Evolutionary conservation across 805 yeast species (phyloP).

Genomic region (Grigorovia humatica): DNA sequence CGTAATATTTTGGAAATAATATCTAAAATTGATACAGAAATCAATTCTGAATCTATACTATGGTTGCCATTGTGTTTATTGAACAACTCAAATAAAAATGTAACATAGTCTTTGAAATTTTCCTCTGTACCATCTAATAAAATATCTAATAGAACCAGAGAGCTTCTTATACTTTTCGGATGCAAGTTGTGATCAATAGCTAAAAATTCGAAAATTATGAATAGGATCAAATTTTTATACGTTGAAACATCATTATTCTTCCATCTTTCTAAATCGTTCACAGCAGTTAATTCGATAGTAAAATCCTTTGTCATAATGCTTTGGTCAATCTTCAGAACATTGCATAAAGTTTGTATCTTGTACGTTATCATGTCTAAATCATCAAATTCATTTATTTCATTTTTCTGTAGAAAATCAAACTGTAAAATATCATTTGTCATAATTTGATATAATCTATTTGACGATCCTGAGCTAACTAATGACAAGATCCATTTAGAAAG

Average conservation of each 20-base stretch:
- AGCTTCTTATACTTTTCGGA: constrained; percentile 33
- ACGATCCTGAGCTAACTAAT: constrained; percentile 40
- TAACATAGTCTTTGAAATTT: constrained; percentile 38
- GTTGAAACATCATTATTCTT: constrained; percentile 41
- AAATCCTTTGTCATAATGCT: constrained; percentile 38
- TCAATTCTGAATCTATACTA: constrained; percentile 20
- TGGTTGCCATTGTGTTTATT: constrained; percentile 19
- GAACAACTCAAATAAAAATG: constrained; percentile 32
- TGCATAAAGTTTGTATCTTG: constrained; percentile 42
- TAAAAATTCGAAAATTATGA: constrained; percentile 39
- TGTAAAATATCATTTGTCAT: constrained; percentile 46
- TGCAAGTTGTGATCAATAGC: constrained; percentile 24
- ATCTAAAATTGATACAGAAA: constrained; percentile 25
- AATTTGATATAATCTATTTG: constrained; percentile 50
- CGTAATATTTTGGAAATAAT: constrained; percentile 25
- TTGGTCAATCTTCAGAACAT: constrained; percentile 40
- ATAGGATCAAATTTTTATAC: constrained; percentile 46
- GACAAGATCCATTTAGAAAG: constrained; percentile 42
- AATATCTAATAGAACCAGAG: constrained; percentile 36
- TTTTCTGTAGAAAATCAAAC: constrained; percentile 28
- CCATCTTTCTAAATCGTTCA: constrained; percentile 30
- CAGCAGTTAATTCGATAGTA: constrained; percentile 47
- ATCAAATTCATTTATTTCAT: constrained; percentile 33
- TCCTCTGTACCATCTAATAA: constrained; percentile 50
- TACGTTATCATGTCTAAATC: constrained; percentile 60